phyloP scores from a whole-genome alignment of 2,329 filamentous ascomycete species.

The Aspergillus vadensis region DNA sequence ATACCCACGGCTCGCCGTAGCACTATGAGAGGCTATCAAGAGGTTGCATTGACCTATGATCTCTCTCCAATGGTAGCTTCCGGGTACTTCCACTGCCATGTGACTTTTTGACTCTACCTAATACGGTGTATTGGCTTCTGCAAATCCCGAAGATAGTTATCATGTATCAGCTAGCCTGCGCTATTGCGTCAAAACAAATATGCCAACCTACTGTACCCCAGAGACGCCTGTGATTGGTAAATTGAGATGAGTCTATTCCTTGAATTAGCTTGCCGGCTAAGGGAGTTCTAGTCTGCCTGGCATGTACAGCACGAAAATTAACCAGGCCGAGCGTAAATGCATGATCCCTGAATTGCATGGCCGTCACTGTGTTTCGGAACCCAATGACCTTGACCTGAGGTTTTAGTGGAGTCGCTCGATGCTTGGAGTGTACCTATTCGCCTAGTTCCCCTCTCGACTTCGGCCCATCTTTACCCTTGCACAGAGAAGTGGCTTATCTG shows the following conservation, averaged over 20 bases:
- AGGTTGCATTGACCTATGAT: constrained; percentile 2
- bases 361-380: constrained; percentile 1
- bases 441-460: not conserved
- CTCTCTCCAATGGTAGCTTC: not conserved
- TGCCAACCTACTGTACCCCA: not conserved
- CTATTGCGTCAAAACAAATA: constrained; percentile 1
- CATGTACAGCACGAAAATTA: not conserved
- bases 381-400: not conserved
- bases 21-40: constrained; percentile 1
- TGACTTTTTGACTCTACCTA: not conserved
- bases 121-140: not conserved
- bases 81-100: constrained; percentile 5
- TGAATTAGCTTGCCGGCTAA: not conserved
- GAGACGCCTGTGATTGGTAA: not conserved
- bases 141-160: not conserved
- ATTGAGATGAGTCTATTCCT: not conserved
- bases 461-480: not conserved
- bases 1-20: not conserved
- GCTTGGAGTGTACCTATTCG: not conserved
- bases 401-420: not conserved
- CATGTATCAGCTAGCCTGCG: not conserved
- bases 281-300: not conserved
- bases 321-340: constrained; percentile 1
- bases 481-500: not conserved
- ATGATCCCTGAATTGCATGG: not conserved